Percentiles rank a stretch among this genome's conserved stretches.
phyloP scores from a whole-genome alignment of 1,139 yeast genomes.

The Zygotorulaspora mrakii region DNA sequence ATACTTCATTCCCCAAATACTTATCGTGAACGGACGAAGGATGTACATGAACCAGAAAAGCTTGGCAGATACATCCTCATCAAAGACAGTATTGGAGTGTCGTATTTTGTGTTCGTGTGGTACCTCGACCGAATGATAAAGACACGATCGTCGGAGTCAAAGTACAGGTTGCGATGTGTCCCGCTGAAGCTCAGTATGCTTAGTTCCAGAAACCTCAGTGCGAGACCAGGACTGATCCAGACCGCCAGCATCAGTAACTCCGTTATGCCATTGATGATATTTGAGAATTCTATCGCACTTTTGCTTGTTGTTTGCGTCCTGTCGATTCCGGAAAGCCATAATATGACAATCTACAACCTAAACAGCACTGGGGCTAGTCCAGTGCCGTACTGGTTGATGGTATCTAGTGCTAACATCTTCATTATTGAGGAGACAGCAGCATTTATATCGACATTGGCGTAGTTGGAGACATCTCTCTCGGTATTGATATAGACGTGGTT shows the following conservation, averaged over 20 bases:
- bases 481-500: slow-evolving; percentile 1
- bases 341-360: not conserved
- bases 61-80: slow-evolving; percentile 1
- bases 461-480: not conserved
- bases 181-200: slow-evolving; percentile 1
- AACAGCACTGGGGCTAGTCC: not conserved
- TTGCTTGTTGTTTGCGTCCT: not conserved
- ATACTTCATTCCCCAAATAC: not conserved
- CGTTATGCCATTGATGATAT: slow-evolving; percentile 1
- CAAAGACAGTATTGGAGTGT: slow-evolving; percentile 1
- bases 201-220: slow-evolving; percentile 2
- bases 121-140: slow-evolving; percentile 3
- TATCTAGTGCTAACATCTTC: slow-evolving; percentile 1
- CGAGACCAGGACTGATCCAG: slow-evolving; percentile 5
- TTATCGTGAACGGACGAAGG: slow-evolving; percentile 2
- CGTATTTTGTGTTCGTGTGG: slow-evolving; percentile 5
- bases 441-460: not conserved
- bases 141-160: slow-evolving; percentile 5
- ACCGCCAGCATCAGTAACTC: slow-evolving; percentile 4
- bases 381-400: slow-evolving; percentile 2
- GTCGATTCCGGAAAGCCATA: slow-evolving; percentile 2
- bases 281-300: not conserved
- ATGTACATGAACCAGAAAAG: slow-evolving; percentile 5
- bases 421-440: slow-evolving; percentile 1
- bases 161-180: slow-evolving; percentile 1